Evolutionary conservation across 176 grass and related monocot species (phyloP).

Genomic region (Metroxylon sagu): DNA sequence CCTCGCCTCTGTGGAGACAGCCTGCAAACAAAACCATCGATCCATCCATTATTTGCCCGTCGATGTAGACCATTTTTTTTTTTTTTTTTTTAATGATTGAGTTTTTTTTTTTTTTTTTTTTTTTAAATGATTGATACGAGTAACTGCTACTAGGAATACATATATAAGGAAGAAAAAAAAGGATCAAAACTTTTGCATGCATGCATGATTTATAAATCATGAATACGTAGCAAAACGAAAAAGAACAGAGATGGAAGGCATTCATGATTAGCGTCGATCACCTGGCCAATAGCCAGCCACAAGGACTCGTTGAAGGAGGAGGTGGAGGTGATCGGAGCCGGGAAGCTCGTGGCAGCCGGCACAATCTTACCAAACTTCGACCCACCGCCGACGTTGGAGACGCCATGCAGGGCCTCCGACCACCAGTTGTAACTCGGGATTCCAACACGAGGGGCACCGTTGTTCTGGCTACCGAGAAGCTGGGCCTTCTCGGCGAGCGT

Average conservation of each 20-base stretch:
- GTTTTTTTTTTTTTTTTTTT: no score
- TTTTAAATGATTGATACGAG: no score
- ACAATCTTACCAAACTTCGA: not conserved
- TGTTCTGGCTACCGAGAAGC: not conserved
- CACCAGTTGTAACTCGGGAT: slow-evolving; percentile 1
- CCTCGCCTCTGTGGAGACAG: slow-evolving; percentile 12
- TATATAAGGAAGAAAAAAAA: no score
- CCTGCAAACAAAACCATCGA: not conserved
- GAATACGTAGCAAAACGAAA: no score
- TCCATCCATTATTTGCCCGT: no score
- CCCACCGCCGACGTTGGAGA: slow-evolving; percentile 1
- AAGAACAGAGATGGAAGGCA: no score
- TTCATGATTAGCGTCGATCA: not conserved
- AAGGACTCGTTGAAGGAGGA: not conserved
- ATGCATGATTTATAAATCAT: no score
- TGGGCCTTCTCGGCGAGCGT: not conserved
- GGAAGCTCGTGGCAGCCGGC: slow-evolving; percentile 1
- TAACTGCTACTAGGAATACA: no score
- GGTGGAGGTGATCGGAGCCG: not conserved
- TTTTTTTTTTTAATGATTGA: no score
- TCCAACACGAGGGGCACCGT: not conserved
- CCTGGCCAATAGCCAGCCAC: not conserved
- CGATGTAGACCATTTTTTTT: no score
- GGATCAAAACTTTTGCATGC: no score
- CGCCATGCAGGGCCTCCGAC: slow-evolving; percentile 5